phyloP scores from a whole-genome alignment of 139 green algal genomes.

The Chlorella sp. region DNA sequence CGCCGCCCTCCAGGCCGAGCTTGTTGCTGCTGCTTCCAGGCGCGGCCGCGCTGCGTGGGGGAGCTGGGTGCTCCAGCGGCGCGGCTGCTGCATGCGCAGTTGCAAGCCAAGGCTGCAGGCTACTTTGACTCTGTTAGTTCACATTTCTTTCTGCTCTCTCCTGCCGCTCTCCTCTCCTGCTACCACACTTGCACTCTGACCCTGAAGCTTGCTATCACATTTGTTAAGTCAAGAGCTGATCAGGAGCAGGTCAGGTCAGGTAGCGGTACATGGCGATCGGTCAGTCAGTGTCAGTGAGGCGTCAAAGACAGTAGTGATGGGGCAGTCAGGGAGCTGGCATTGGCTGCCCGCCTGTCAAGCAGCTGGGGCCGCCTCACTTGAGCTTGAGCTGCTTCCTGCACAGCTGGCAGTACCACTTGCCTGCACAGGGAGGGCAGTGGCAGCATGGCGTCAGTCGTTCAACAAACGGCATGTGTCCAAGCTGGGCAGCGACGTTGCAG shows the following conservation, averaged over 20 bases:
- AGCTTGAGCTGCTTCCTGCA: constrained; percentile 50
- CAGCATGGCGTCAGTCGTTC: no score
- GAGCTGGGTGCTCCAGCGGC: neutral
- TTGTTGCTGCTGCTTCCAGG: neutral
- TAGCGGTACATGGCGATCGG: neutral
- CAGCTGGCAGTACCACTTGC: constrained; percentile 73
- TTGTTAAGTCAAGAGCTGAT: neutral
- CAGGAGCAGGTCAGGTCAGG: neutral
- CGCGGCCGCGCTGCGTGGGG: neutral
- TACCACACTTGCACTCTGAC: neutral
- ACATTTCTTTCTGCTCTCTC: neutral
- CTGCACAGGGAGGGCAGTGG: constrained; percentile 16
- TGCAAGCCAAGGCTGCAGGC: neutral
- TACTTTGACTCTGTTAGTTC: neutral
- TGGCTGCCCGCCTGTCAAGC: no score
- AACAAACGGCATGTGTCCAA: no score
- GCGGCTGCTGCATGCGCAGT: neutral
- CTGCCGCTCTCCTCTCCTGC: neutral
- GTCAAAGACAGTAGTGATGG: neutral
- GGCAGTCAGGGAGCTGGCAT: no score
- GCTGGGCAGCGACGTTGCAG: no score
- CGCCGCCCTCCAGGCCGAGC: neutral
- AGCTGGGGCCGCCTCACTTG: constrained; percentile 27
- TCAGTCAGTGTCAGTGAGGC: neutral
- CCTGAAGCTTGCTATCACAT: constrained; percentile 14